Conservation (phyloP, 208 protist genomes). For the Trypanosomatidae sp. region DNA sequence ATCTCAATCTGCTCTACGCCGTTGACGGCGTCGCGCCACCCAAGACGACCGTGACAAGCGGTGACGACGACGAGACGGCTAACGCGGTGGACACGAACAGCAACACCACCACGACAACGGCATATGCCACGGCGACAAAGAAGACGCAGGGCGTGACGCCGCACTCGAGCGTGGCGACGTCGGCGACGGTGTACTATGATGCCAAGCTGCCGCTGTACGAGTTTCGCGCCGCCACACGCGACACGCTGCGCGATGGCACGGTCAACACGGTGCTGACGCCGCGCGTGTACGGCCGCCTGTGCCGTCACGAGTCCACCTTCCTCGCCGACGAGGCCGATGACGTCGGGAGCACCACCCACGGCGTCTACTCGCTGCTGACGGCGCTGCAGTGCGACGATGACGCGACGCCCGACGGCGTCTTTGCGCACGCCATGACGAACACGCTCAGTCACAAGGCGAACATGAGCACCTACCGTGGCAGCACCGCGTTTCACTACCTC, state of each 20-base stretch:
- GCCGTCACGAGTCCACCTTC: neutral
- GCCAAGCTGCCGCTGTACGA: neutral
- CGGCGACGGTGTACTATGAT: neutral
- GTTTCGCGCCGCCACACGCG: neutral
- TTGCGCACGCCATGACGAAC: neutral
- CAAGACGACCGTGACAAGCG: too few species aligned
- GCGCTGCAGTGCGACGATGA: neutral
- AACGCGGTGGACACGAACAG: too few species aligned
- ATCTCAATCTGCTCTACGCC: too few species aligned
- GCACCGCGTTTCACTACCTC: neutral
- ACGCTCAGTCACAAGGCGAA: neutral
- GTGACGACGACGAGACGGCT: too few species aligned
- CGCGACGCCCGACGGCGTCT: neutral
- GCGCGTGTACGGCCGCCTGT: neutral
- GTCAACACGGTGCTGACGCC: neutral
- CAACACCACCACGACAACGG: too few species aligned
- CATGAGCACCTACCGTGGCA: neutral
- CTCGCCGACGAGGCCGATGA: neutral
- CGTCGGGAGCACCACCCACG: neutral
- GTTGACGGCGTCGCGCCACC: too few species aligned
- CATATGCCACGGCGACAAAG: too few species aligned
- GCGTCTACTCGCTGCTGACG: neutral
- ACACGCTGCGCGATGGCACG: neutral
- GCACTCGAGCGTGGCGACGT: too few species aligned
- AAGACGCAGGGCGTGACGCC: too few species aligned